Percentiles rank a stretch among this genome's conserved stretches.
phyloP scores from a whole-genome alignment of 257 asterid genomes.

The Gentiana macrophylla region DNA sequence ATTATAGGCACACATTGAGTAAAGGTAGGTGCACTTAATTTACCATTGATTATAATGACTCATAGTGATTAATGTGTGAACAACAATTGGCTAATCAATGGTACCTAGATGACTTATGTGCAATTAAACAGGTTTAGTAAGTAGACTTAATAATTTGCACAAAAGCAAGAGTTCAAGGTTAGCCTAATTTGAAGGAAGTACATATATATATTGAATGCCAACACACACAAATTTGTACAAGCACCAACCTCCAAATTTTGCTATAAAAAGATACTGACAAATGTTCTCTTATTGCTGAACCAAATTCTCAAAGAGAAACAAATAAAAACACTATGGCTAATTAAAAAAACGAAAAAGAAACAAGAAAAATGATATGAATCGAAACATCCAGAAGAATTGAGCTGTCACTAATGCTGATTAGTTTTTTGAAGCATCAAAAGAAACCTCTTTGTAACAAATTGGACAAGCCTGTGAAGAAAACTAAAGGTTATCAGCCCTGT shows the following conservation, averaged over 20 bases:
- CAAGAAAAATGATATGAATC: slow-evolving; percentile 14
- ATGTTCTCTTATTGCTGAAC: not conserved
- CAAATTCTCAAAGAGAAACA: not conserved
- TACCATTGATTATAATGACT: no score
- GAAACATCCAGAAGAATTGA: slow-evolving; percentile 14
- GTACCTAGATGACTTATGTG: not conserved
- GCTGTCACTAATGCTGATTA: slow-evolving; percentile 20
- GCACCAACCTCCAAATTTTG: slow-evolving; percentile 6
- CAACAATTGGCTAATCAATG: not conserved
- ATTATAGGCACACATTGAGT: no score
- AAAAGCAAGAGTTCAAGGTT: not conserved
- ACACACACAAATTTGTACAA: slow-evolving; percentile 7
- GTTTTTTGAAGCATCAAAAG: slow-evolving; percentile 31
- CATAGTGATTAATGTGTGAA: no score
- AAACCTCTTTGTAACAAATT: slow-evolving; percentile 77
- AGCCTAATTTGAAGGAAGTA: not conserved
- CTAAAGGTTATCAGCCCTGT: slow-evolving; percentile 8
- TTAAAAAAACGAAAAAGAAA: slow-evolving; percentile 6
- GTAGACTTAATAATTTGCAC: not conserved
- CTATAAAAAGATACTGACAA: not conserved
- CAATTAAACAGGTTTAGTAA: not conserved
- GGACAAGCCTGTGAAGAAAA: slow-evolving; percentile 64
- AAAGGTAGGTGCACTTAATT: no score
- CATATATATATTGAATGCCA: not conserved
- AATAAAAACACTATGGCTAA: slow-evolving; percentile 1